These are phyloP conservation scores for Camellia granthamiana DNA, from an alignment of 148 eudicot species.

Conservation along the genomic window DNA sequence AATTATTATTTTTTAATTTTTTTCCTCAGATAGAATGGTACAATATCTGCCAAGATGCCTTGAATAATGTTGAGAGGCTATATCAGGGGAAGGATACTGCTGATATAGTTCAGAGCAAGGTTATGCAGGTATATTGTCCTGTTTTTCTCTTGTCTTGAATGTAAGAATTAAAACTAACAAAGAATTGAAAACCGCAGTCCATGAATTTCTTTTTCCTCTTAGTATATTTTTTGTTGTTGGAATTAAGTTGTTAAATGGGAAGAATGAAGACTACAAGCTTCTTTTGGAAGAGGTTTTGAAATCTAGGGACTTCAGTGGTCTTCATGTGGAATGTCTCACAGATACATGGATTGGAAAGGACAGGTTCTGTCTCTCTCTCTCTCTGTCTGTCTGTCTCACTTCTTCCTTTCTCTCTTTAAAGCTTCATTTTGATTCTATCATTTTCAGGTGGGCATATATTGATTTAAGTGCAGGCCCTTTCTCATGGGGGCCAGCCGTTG, in stretches of 20 bases:
- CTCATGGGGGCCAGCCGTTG: constrained; percentile 97
- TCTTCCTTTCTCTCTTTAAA: constrained; percentile 6
- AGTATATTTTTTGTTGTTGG: constrained; percentile 11
- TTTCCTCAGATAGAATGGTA: constrained; percentile 75
- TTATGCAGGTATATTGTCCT: constrained; percentile 54
- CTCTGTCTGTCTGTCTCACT: background rate
- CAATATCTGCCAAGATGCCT: constrained; percentile 60
- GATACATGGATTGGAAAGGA: constrained; percentile 93
- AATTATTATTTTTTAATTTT: background rate
- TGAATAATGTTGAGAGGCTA: constrained; percentile 60
- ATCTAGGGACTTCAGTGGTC: constrained; percentile 62
- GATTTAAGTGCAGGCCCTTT: constrained; percentile 96
- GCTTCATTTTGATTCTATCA: constrained; percentile 15
- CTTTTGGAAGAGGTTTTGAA: constrained; percentile 58
- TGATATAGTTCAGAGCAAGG: constrained; percentile 70
- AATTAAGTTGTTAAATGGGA: constrained; percentile 58
- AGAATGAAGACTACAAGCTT: constrained; percentile 69
- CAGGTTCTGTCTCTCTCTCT: constrained; percentile 42
- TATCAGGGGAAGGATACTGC: constrained; percentile 74
- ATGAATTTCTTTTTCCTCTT: constrained; percentile 10
- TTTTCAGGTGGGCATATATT: constrained; percentile 85
- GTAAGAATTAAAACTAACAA: background rate
- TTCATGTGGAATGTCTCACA: constrained; percentile 87
- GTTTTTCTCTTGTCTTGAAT: constrained; percentile 5
- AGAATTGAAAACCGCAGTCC: background rate